Conservation (phyloP, 1,139 yeast genomes). For the Sugiyamaella pinicola region DNA sequence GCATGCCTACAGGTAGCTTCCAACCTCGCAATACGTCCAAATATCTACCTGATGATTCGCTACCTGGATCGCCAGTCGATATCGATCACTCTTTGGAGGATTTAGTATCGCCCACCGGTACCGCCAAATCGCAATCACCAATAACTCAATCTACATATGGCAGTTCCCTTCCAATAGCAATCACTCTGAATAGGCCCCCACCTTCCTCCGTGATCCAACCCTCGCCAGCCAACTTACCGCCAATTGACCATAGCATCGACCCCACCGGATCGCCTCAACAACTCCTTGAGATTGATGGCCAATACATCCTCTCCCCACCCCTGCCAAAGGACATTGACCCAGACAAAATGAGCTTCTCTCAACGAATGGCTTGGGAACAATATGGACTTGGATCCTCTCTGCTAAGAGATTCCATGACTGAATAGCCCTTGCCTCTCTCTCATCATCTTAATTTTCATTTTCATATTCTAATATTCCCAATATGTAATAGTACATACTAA, state of each 20-base stretch:
- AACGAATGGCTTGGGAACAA: slow-evolving; percentile 39
- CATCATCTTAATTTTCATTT: too few relatives aligned
- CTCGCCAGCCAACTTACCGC: background rate
- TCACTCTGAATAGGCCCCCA: slow-evolving; percentile 17
- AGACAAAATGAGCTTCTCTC: slow-evolving; percentile 38
- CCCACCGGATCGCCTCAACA: slow-evolving; percentile 5
- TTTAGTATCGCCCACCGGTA: background rate
- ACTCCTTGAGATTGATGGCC: slow-evolving; percentile 13
- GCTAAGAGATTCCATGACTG: slow-evolving; percentile 5
- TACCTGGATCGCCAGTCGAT: slow-evolving; percentile 12
- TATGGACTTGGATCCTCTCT: slow-evolving; percentile 13
- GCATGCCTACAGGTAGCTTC: slow-evolving; percentile 8
- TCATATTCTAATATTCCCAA: too few relatives aligned
- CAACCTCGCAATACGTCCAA: slow-evolving; percentile 15
- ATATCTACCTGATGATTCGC: slow-evolving; percentile 15
- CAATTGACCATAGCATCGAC: background rate
- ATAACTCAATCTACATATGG: slow-evolving; percentile 20
- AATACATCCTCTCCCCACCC: slow-evolving; percentile 5
- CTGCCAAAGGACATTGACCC: slow-evolving; percentile 29
- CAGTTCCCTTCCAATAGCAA: slow-evolving; percentile 33
- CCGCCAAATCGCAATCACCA: background rate
- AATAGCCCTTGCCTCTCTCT: background rate
- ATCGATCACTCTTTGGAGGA: background rate
- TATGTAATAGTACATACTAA: slow-evolving; percentile 3
- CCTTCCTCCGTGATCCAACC: background rate